Percentiles rank a stretch among this genome's conserved stretches.
Evolutionary conservation across 805 yeast species (phyloP).

Genomic region (Candida boleticola): DNA sequence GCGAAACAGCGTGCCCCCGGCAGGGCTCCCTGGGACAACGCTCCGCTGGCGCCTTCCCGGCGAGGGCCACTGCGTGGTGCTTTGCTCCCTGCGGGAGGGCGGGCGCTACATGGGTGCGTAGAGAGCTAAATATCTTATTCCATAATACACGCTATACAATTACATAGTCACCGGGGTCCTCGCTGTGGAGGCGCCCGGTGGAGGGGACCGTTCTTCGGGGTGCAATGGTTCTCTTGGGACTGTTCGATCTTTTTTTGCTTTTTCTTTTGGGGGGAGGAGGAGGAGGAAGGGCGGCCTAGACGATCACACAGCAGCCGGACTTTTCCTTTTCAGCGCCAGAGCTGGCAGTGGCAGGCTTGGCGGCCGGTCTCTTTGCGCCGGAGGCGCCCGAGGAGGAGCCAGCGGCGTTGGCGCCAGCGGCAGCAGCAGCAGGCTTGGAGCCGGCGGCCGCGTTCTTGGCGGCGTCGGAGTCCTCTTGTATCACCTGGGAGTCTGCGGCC

Average conservation of each 20-base stretch:
- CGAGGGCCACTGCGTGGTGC: neutral
- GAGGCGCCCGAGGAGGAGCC: neutral
- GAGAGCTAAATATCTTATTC: neutral
- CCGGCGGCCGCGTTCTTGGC: neutral
- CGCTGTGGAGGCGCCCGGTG: no score
- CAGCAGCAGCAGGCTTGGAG: conserved; percentile 5
- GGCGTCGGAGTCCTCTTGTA: conserved; percentile 1
- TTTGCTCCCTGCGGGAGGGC: neutral
- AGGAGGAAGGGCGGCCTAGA: no score
- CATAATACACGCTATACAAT: neutral
- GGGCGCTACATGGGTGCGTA: neutral
- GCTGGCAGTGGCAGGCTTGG: conserved; percentile 5
- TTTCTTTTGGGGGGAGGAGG: no score
- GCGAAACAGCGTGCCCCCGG: no score
- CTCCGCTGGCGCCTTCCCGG: neutral
- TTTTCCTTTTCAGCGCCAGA: conserved; percentile 25
- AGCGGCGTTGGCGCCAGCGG: conserved; percentile 5
- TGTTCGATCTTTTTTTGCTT: no score
- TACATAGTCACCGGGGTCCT: neutral
- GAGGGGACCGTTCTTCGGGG: no score
- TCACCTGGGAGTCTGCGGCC: neutral
- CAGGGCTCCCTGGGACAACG: neutral
- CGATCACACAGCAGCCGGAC: conserved; percentile 38
- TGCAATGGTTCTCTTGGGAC: neutral
- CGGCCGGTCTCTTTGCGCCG: conserved; percentile 11